These are phyloP conservation scores for Clavulina sp. DNA, from an alignment of 768 basidiomycete species.

Conservation along the genomic window DNA sequence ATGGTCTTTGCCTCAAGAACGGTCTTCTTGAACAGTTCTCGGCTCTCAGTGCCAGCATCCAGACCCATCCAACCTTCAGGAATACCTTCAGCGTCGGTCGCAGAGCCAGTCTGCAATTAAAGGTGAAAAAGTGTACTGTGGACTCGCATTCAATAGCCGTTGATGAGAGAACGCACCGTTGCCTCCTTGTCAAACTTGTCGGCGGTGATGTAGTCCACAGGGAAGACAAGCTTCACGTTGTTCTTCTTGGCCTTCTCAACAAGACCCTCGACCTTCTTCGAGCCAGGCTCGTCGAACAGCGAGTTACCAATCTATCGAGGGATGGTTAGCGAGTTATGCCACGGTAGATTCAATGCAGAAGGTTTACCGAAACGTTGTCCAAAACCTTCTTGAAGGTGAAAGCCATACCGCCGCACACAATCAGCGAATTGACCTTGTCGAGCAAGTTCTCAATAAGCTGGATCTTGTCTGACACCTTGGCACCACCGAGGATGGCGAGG, in stretches of 20 bases:
- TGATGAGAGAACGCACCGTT: slow-evolving; percentile 27
- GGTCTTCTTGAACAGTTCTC: slow-evolving; percentile 56
- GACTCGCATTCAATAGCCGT: background rate
- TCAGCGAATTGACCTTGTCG: slow-evolving; percentile 86
- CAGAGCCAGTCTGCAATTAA: slow-evolving; percentile 38
- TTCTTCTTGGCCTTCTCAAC: slow-evolving; percentile 86
- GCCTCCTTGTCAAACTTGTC: slow-evolving; percentile 94
- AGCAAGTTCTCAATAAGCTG: slow-evolving; percentile 98
- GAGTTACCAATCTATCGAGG: slow-evolving; percentile 71
- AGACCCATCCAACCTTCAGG: slow-evolving; percentile 91
- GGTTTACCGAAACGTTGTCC: slow-evolving; percentile 45
- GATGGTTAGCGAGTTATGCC: slow-evolving; percentile 5
- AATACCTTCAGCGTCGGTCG: slow-evolving; percentile 74
- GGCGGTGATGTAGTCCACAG: slow-evolving; percentile 83
- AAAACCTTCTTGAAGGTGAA: slow-evolving; percentile 98
- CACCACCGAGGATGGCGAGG: slow-evolving; percentile 95
- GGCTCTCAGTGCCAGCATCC: slow-evolving; percentile 75
- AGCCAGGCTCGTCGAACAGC: slow-evolving; percentile 77
- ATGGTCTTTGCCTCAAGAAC: slow-evolving; percentile 87
- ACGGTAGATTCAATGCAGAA: slow-evolving; percentile 12
- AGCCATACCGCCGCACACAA: slow-evolving; percentile 96
- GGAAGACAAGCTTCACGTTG: slow-evolving; percentile 88
- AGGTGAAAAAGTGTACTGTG: slow-evolving; percentile 1
- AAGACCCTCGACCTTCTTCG: slow-evolving; percentile 66
- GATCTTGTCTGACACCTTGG: slow-evolving; percentile 98